Base-by-base conservation (phyloP, 768 basidiomycete species). In the Lactarius deliciosus region DNA sequence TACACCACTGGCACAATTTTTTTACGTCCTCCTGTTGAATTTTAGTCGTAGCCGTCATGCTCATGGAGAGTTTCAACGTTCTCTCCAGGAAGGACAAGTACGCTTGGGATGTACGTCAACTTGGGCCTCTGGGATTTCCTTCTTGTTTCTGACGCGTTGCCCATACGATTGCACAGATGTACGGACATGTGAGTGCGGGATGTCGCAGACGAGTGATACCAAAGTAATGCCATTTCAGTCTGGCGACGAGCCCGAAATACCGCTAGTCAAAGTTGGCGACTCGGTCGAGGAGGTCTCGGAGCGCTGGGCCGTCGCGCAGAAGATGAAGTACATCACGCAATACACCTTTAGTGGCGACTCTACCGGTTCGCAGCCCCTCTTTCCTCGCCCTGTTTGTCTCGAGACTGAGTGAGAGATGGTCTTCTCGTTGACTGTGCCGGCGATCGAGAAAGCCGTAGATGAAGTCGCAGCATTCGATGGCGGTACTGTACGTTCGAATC, bases 41-140 rank as follows among this genome's bases (percentile, higher is more conserved):
- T 30, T 30, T 34, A 34, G 30, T 28, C 28, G 11, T 68, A 87
- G 86, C 86, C n/a, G 85, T 84, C 10, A 89, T 88, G 88, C 73
- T 89, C 54, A 88, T 89, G 86, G 88, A 89, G 72, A 86, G 85
- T 3, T 88, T 89, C 70, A 82, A 85, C 56, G 81, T 82, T 5
- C 76, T 89, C 18, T 83, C 85, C 9, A 74, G 84, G 57, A 87
- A 87, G 73, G 86, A 88, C 68, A 89, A 89, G 74, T 89, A 87
- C 72, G 83, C 84, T n/a, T 89, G 88, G 88, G 88, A 89, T 81
- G 87, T 88, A 70, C 76, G 86, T 81, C 1, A 22, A 57, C 18
- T 16, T 30, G 10, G 5, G 40, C 9, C 25, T 10, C 32, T n/a
- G 38, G 53, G 40, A 16, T 45, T 28, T 55, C 50, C 8, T n/a